A percentile compares a stretch with the other conserved stretches of the same genome.
Conservation (phyloP, 768 basidiomycete genomes). For the Panus rudis region DNA sequence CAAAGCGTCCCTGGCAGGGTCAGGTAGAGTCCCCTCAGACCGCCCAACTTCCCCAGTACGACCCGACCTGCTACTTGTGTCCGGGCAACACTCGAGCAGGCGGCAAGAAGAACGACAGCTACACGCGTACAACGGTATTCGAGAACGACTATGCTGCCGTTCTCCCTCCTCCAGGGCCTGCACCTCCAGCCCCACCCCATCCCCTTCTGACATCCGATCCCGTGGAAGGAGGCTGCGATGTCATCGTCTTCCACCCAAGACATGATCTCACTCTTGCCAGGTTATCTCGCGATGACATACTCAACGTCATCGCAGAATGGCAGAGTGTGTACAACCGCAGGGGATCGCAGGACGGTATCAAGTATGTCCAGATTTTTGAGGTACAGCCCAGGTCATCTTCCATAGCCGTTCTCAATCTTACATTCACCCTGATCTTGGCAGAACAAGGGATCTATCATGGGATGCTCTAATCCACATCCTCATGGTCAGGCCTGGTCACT, state of each 20-base stretch:
- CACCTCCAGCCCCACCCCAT: slow-evolving; percentile 43
- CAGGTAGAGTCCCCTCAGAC: slow-evolving; percentile 66
- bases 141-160: slow-evolving; percentile 82
- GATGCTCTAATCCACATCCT: slow-evolving; percentile 90
- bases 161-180: slow-evolving; percentile 54
- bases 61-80: slow-evolving; percentile 78
- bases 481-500: slow-evolving; percentile 89
- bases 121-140: slow-evolving; percentile 63
- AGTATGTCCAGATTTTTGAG: slow-evolving; percentile 89
- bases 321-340: slow-evolving; percentile 52
- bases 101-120: slow-evolving; percentile 62
- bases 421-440: slow-evolving; percentile 2
- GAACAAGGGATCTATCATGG: slow-evolving; percentile 86
- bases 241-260: slow-evolving; percentile 77
- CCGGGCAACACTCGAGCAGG: slow-evolving; percentile 74
- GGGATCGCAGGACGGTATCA: slow-evolving; percentile 57
- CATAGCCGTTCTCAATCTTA: background rate
- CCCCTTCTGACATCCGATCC: slow-evolving; percentile 60
- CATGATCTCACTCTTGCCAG: slow-evolving; percentile 82
- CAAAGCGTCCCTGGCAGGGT: slow-evolving; percentile 86
- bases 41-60: slow-evolving; percentile 50
- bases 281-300: slow-evolving; percentile 50
- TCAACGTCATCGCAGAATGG: slow-evolving; percentile 68
- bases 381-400: slow-evolving; percentile 29
- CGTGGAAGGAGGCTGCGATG: slow-evolving; percentile 80